Evolutionary conservation across 108 stramenopile genomes (phyloP), one percentile per base, ranked within the genome.

Genomic region (Pseudonitzschia multiseries): DNA sequence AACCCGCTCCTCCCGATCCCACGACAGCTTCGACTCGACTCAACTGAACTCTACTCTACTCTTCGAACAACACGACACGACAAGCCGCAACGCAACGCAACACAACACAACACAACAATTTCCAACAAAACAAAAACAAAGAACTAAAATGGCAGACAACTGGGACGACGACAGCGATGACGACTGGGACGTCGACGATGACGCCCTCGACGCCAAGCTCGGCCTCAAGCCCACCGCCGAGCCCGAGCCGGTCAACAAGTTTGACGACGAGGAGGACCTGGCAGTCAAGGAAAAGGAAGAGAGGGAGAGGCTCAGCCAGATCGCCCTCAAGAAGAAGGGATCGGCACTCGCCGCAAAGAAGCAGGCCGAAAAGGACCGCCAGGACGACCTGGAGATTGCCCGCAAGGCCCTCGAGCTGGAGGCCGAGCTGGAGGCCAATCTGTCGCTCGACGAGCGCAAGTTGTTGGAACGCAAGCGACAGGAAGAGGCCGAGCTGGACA

Each of bases 101-200:
- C n/a, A n/a, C n/a, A n/a, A n/a, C n/a, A n/a, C n/a, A n/a, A n/a
- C n/a, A n/a, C n/a, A n/a, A n/a, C n/a, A n/a, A n/a, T n/a, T n/a
- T n/a, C n/a, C n/a, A n/a, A n/a, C n/a, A n/a, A n/a, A n/a, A n/a
- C n/a, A n/a, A 61, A 27, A 10, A 31, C 8, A 61, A 10, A 61
- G 18, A 18, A 29, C 18, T 21, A 90, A 61, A 29, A 93, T 92
- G 91, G 78, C 83, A 66, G 91, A 91, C 80, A 79, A 77, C 33
- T 96, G 92, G 92, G 92, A 96, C 71, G 94, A 93, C 70, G 27
- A 48, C 52, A 79, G 82, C 44, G 92, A 93, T 78, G 93, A 96
- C 65, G 95, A 96, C 44, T 96, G 95, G 95, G 95, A 96, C 76
- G 90, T 85, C 44, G 95, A 91, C 67, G 88, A 89, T 50, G 90